phyloP scores from a whole-genome alignment of 306 rosid genomes.

The Betula pendula region DNA sequence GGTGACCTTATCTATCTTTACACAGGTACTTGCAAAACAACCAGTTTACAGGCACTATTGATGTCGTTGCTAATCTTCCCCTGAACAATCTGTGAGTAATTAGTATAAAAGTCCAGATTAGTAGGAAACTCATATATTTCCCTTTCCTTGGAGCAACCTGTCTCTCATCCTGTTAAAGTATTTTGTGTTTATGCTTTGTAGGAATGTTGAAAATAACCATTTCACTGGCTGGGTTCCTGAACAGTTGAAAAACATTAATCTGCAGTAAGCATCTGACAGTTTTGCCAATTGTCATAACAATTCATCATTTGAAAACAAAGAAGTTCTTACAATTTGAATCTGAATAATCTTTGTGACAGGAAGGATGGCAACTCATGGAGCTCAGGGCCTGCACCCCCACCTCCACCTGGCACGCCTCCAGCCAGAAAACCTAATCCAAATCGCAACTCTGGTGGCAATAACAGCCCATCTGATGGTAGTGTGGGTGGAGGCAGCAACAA shows the following conservation, averaged over 20 bases:
- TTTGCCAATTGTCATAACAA: slow-evolving; percentile 11
- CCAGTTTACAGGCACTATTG: slow-evolving; percentile 80
- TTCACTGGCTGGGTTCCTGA: slow-evolving; percentile 94
- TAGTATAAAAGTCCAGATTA: slow-evolving; percentile 20
- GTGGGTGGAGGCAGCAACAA: slow-evolving; percentile 55
- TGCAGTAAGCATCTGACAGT: slow-evolving; percentile 59
- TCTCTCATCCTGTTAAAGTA: slow-evolving; percentile 13
- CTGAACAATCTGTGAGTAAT: slow-evolving; percentile 67
- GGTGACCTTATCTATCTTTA: slow-evolving; percentile 30
- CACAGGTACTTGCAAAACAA: slow-evolving; percentile 83
- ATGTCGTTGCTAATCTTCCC: slow-evolving; percentile 83
- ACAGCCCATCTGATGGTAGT: slow-evolving; percentile 43
- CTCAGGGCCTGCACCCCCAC: slow-evolving; percentile 95
- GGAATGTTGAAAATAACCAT: slow-evolving; percentile 82
- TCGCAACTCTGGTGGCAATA: slow-evolving; percentile 53
- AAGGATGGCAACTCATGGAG: slow-evolving; percentile 76
- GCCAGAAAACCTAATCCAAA: slow-evolving; percentile 36
- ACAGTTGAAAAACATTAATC: slow-evolving; percentile 61
- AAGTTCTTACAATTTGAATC: slow-evolving; percentile 29
- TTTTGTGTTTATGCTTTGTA: slow-evolving; percentile 38
- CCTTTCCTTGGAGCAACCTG: slow-evolving; percentile 7
- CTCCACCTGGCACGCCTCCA: slow-evolving; percentile 96
- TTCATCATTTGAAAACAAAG: slow-evolving; percentile 9
- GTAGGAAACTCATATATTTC: slow-evolving; percentile 19
- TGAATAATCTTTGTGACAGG: slow-evolving; percentile 50